These are phyloP conservation scores for Solanum clarkiae DNA, from an alignment of 257 asterid genomes.

Conservation along the genomic window DNA sequence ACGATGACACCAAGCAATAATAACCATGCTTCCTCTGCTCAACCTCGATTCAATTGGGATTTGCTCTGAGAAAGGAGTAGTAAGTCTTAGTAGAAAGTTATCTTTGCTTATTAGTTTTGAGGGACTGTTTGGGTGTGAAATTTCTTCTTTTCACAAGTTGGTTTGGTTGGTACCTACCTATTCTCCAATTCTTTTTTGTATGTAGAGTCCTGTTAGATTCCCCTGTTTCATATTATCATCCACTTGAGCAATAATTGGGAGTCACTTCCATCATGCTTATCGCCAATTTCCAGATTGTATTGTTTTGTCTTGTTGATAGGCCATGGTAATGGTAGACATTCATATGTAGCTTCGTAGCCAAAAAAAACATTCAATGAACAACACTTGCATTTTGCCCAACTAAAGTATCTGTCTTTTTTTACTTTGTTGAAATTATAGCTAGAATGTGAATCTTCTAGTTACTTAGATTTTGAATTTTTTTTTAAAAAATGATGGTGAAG, in stretches of 20 bases:
- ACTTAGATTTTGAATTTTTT: neutral
- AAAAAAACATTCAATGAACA: neutral
- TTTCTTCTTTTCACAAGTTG: neutral
- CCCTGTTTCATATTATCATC: slow-evolving; percentile 14
- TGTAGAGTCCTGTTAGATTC: slow-evolving; percentile 36
- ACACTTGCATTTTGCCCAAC: neutral
- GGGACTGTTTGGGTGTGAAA: neutral
- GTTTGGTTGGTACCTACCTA: slow-evolving; percentile 6
- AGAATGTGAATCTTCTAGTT: neutral
- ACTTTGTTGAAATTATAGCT: neutral
- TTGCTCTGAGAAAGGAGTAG: slow-evolving; percentile 18
- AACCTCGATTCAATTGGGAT: slow-evolving; percentile 63
- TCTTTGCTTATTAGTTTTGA: neutral
- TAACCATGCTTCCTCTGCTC: slow-evolving; percentile 7
- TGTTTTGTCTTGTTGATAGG: neutral
- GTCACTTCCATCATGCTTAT: neutral
- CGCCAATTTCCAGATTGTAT: slow-evolving; percentile 1
- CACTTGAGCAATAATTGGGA: slow-evolving; percentile 33
- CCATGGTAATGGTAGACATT: neutral
- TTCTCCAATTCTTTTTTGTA: slow-evolving; percentile 54
- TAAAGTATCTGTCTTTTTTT: neutral
- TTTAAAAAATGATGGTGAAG: neutral
- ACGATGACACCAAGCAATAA: slow-evolving; percentile 3
- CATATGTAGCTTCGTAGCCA: neutral
- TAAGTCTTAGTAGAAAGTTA: neutral